phyloP scores from a whole-genome alignment of 2,329 filamentous ascomycete genomes.

The Sporothrix dimorphospora region DNA sequence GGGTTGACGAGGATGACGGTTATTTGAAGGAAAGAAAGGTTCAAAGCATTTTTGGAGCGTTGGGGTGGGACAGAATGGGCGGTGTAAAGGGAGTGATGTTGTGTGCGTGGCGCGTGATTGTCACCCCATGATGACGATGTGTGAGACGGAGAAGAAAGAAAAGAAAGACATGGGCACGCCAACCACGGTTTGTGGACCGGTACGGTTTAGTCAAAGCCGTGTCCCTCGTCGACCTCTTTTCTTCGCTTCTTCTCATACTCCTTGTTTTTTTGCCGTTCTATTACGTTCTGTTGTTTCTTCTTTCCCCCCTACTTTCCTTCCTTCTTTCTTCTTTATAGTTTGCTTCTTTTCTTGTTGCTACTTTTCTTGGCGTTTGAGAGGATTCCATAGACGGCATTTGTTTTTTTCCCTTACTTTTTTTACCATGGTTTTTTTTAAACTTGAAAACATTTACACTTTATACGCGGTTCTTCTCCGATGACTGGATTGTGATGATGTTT shows the following conservation, averaged over 20 bases:
- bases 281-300: neutral
- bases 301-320: neutral
- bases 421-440: neutral
- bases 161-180: neutral
- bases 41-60: conserved; percentile 12
- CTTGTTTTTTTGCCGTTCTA: conserved; percentile 20
- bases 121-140: neutral
- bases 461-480: neutral
- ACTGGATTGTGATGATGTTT: neutral
- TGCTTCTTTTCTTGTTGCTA: conserved; percentile 15
- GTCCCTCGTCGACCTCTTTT: neutral
- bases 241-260: neutral
- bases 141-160: neutral
- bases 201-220: too few species aligned
- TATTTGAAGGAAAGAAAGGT: neutral
- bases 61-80: conserved; percentile 13
- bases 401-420: conserved; percentile 2
- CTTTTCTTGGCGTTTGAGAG: conserved; percentile 34
- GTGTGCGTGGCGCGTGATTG: neutral
- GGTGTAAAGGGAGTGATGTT: neutral
- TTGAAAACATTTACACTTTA: neutral
- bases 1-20: neutral
- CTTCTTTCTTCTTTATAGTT: conserved; percentile 22
- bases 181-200: neutral
- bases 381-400: conserved; percentile 34